A percentile compares a stretch with the other conserved stretches of the same genome.
These are phyloP conservation scores for Cyclaneusma minus DNA, from an alignment of 2,329 filamentous ascomycete genomes.

Conservation along the genomic window DNA sequence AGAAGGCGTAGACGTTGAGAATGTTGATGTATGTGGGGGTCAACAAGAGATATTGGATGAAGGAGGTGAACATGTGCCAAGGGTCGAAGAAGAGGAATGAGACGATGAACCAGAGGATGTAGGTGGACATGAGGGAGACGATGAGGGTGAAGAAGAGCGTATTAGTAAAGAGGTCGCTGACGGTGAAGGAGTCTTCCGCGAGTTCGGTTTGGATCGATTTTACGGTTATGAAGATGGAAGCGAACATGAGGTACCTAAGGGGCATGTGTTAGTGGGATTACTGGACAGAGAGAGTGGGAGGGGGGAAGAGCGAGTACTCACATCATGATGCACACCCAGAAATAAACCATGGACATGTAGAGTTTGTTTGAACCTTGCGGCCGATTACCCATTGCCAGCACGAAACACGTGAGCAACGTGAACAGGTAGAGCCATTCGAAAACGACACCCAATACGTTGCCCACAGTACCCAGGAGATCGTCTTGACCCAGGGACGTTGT, in stretches of 20 bases:
- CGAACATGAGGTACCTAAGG: slow-evolving; percentile 73
- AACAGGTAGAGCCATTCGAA: slow-evolving; percentile 96
- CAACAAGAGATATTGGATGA: slow-evolving; percentile 85
- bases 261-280: slow-evolving; percentile 4
- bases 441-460: slow-evolving; percentile 68
- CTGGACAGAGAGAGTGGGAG: background rate
- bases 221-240: slow-evolving; percentile 86
- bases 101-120: slow-evolving; percentile 80
- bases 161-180: slow-evolving; percentile 68
- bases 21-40: slow-evolving; percentile 97
- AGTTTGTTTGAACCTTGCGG: slow-evolving; percentile 86
- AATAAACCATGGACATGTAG: slow-evolving; percentile 96
- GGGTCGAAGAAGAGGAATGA: slow-evolving; percentile 94
- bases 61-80: slow-evolving; percentile 98
- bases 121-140: slow-evolving; percentile 82
- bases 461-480: slow-evolving; percentile 58
- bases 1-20: slow-evolving; percentile 97
- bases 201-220: slow-evolving; percentile 65
- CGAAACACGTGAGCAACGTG: slow-evolving; percentile 85
- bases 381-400: slow-evolving; percentile 84
- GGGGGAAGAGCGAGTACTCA: slow-evolving; percentile 31
- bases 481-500: slow-evolving; percentile 65
- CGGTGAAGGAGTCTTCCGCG: slow-evolving; percentile 44
- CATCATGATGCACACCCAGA: slow-evolving; percentile 93
- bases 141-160: slow-evolving; percentile 86